phyloP scores from a whole-genome alignment of 2,329 filamentous ascomycete species.

The Aspergillus sp. region DNA sequence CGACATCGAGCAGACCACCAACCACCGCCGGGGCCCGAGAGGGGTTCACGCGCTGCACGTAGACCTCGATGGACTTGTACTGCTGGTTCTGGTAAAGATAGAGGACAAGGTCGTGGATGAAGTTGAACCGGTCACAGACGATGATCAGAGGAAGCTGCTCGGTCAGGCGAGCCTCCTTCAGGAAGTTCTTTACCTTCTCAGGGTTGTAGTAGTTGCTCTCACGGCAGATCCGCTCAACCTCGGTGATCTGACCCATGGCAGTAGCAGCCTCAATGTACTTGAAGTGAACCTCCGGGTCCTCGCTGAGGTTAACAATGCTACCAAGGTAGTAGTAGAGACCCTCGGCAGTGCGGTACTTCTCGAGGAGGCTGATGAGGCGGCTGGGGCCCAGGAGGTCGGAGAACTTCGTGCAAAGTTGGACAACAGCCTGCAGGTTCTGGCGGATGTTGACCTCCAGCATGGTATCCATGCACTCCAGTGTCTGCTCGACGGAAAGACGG shows the following conservation, averaged over 20 bases:
- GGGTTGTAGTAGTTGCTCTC: slow-evolving; percentile 88
- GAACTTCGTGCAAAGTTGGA: slow-evolving; percentile 96
- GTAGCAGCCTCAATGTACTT: slow-evolving; percentile 99
- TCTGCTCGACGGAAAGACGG: slow-evolving; percentile 91
- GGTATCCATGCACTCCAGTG: slow-evolving; percentile 86
- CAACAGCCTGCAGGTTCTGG: slow-evolving; percentile 90
- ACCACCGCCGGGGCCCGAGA: slow-evolving; percentile 86
- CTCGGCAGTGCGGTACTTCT: slow-evolving; percentile 96
- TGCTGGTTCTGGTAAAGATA: slow-evolving; percentile 99
- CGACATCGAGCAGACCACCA: slow-evolving; percentile 89
- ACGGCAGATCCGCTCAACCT: slow-evolving; percentile 95
- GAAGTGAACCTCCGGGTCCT: slow-evolving; percentile 95
- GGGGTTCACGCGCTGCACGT: slow-evolving; percentile 96
- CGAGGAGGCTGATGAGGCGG: slow-evolving; percentile 85
- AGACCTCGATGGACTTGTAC: slow-evolving; percentile 97
- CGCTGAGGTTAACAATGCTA: slow-evolving; percentile 94
- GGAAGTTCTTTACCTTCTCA: slow-evolving; percentile 98
- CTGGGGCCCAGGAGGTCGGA: slow-evolving; percentile 89
- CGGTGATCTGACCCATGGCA: slow-evolving; percentile 86
- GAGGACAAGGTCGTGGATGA: slow-evolving; percentile 92
- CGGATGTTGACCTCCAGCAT: slow-evolving; percentile 98
- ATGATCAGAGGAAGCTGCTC: slow-evolving; percentile 97
- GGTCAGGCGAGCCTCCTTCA: slow-evolving; percentile 89
- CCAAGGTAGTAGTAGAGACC: slow-evolving; percentile 98
- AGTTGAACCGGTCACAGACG: slow-evolving; percentile 98